phyloP scores from a whole-genome alignment of 192 early-diverging fungal genomes.

The Linnemannia schmuckeri region DNA sequence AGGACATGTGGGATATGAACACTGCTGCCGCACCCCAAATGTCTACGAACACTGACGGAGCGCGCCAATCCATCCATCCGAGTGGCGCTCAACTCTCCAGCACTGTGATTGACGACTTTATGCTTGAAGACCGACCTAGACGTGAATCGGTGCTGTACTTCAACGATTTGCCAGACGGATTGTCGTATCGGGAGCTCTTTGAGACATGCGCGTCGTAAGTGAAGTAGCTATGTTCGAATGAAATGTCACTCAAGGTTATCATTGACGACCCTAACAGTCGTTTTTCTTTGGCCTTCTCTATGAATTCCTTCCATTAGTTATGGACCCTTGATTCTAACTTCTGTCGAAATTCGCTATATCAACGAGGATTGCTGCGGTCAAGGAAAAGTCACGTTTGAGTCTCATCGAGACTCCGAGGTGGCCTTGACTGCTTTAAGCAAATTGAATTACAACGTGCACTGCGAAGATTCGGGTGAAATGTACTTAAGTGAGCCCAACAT shows the following conservation, averaged over 20 bases:
- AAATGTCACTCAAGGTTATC: background rate
- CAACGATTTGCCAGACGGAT: constrained; percentile 27
- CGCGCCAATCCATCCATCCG: background rate
- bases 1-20: constrained; percentile 34
- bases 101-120: constrained; percentile 34
- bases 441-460: constrained; percentile 22
- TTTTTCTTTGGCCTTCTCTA: background rate
- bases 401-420: constrained; percentile 20
- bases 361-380: constrained; percentile 38
- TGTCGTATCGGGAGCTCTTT: constrained; percentile 40
- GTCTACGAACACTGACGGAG: constrained; percentile 12
- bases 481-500: constrained; percentile 22
- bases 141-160: constrained; percentile 29
- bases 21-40: constrained; percentile 2
- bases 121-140: constrained; percentile 32
- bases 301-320: constrained; percentile 8
- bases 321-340: constrained; percentile 32
- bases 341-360: constrained; percentile 49
- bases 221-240: too few species aligned
- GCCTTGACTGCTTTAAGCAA: constrained; percentile 9
- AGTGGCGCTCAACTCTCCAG: constrained; percentile 23
- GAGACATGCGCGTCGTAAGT: constrained; percentile 43
- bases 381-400: constrained; percentile 39
- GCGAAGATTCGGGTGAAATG: constrained; percentile 18
- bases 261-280: background rate